A percentile compares a stretch with the other conserved stretches of the same genome.
Evolutionary conservation across 129 eudicot species (phyloP).

Genomic region (Smallanthus sonchifolius): DNA sequence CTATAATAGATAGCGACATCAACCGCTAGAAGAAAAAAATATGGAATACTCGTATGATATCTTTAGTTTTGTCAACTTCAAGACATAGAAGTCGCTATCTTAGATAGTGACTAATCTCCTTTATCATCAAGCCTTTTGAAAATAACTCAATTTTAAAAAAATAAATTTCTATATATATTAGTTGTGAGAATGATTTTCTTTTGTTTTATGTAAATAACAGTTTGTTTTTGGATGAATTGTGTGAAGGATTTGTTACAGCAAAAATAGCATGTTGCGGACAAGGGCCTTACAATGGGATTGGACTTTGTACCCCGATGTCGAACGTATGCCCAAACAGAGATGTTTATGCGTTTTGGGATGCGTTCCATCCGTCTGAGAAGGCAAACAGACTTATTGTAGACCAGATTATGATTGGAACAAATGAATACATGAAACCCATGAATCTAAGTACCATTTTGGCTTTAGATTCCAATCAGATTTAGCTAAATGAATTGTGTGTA

Average conservation of each 20-base stretch:
- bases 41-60: too few relatives aligned
- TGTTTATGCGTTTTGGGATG: constrained; percentile 62
- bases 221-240: background rate
- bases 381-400: constrained; percentile 42
- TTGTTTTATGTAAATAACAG: background rate
- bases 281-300: constrained; percentile 75
- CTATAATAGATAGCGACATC: too few relatives aligned
- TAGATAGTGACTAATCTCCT: too few relatives aligned
- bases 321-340: constrained; percentile 66
- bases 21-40: too few relatives aligned
- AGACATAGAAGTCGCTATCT: too few relatives aligned
- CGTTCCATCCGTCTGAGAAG: constrained; percentile 63
- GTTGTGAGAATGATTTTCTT: too few relatives aligned
- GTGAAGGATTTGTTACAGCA: constrained; percentile 57
- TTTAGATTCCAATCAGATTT: constrained; percentile 22
- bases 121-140: too few relatives aligned
- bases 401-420: constrained; percentile 34
- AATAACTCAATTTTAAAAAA: too few relatives aligned
- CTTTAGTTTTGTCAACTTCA: too few relatives aligned
- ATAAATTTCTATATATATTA: too few relatives aligned
- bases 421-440: constrained; percentile 42
- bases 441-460: constrained; percentile 49
- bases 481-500: constrained; percentile 17
- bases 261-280: constrained; percentile 78
- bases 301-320: constrained; percentile 53